Percentiles rank a stretch among this genome's conserved stretches.
Evolutionary conservation across 768 basidiomycete species (phyloP).

Genomic region (Xerocomus potaroensis): DNA sequence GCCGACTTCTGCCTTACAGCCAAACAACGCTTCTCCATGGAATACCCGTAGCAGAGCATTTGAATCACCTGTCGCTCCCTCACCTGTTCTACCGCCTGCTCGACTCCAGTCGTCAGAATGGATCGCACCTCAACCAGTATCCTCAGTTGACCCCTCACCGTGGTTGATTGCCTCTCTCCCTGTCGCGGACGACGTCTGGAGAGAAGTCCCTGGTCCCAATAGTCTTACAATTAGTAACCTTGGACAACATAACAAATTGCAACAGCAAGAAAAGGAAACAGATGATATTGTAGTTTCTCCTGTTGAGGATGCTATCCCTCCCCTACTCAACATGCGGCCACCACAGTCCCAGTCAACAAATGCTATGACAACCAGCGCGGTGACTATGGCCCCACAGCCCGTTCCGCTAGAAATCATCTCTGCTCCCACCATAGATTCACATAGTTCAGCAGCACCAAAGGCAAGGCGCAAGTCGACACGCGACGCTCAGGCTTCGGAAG

Average conservation of each 20-base stretch:
- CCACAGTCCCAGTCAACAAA: conserved; percentile 15
- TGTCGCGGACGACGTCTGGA: conserved; percentile 46
- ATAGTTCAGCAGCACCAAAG: conserved; percentile 22
- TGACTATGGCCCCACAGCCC: conserved; percentile 3
- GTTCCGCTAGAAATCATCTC: conserved; percentile 9
- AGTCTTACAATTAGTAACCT: conserved; percentile 56
- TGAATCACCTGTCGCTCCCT: conserved; percentile 16
- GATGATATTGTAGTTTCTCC: conserved; percentile 16
- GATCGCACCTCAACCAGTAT: conserved; percentile 27
- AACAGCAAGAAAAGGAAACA: conserved; percentile 33
- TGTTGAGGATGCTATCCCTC: conserved; percentile 12
- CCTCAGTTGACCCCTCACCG: conserved; percentile 43
- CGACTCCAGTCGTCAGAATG: conserved; percentile 33
- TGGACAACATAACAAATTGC: conserved; percentile 55
- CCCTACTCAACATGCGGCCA: conserved; percentile 11
- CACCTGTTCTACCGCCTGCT: conserved; percentile 22
- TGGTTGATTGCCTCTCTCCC: conserved; percentile 52
- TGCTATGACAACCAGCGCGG: conserved; percentile 1
- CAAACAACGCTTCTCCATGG: conserved; percentile 23
- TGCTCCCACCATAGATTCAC: conserved; percentile 11
- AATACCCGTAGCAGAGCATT: conserved; percentile 13
- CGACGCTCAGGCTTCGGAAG: conserved; percentile 21
- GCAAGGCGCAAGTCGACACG: conserved; percentile 27
- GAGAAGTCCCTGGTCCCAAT: conserved; percentile 37
- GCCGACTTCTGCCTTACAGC: conserved; percentile 21